Conservation (phyloP, 768 basidiomycete species). For the Boletus vinaceobasis region DNA sequence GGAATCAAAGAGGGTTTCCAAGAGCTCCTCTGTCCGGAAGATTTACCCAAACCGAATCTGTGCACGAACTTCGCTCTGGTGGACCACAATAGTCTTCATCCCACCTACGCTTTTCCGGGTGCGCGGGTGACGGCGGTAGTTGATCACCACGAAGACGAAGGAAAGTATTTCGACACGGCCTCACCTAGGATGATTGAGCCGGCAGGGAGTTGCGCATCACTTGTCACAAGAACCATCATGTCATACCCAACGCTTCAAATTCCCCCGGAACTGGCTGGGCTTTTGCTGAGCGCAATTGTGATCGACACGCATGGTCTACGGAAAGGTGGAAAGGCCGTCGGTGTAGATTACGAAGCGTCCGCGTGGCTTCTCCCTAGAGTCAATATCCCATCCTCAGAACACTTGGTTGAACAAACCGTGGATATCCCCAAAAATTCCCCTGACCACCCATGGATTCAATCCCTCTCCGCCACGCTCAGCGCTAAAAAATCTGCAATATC, state of each 20-base stretch:
- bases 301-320: conserved; percentile 86
- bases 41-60: conserved; percentile 45
- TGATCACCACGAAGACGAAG: conserved; percentile 93
- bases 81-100: conserved; percentile 79
- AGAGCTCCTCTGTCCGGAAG: conserved; percentile 65
- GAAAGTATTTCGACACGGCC: conserved; percentile 53
- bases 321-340: conserved; percentile 70
- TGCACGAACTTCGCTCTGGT: conserved; percentile 73
- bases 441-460: conserved; percentile 42
- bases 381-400: conserved; percentile 33
- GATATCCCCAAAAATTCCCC: conserved; percentile 29
- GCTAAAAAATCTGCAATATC: conserved; percentile 65
- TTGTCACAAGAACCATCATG: conserved; percentile 45
- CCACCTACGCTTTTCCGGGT: conserved; percentile 37
- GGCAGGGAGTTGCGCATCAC: conserved; percentile 74
- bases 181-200: conserved; percentile 66
- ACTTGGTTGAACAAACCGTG: background rate
- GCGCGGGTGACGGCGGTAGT: conserved; percentile 70
- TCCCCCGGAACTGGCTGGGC: conserved; percentile 62
- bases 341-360: conserved; percentile 61
- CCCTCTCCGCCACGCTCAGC: conserved; percentile 44
- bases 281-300: conserved; percentile 78
- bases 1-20: conserved; percentile 47
- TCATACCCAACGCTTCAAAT: conserved; percentile 26
- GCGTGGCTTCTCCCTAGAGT: conserved; percentile 61